Evolutionary conservation across 169 alveolate species (phyloP).

Genomic region (Plasmodium yoelii): DNA sequence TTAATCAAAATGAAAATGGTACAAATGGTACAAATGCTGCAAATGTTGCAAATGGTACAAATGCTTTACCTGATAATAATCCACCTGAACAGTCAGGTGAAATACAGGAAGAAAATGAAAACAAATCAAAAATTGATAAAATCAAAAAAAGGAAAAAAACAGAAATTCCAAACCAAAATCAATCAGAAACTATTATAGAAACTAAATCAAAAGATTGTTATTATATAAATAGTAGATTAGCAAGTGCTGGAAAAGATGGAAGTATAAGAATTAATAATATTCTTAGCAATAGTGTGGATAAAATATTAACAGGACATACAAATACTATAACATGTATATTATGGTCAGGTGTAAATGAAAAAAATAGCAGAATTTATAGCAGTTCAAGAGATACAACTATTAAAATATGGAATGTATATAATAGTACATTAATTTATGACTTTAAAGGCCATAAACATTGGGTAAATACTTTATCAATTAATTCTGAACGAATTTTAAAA

Average conservation of each 20-base stretch:
- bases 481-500: slow-evolving; percentile 93
- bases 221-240: slow-evolving; percentile 55
- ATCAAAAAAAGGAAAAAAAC: background rate
- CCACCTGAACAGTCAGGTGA: background rate
- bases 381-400: slow-evolving; percentile 96
- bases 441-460: slow-evolving; percentile 98
- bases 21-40: background rate
- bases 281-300: slow-evolving; percentile 83
- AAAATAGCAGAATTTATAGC: slow-evolving; percentile 86
- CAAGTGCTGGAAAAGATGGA: slow-evolving; percentile 90
- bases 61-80: background rate
- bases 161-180: background rate
- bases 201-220: background rate
- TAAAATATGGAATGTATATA: slow-evolving; percentile 92
- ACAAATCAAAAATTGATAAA: background rate
- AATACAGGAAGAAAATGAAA: background rate
- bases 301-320: slow-evolving; percentile 92
- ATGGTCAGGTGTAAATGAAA: slow-evolving; percentile 93
- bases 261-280: slow-evolving; percentile 94
- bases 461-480: slow-evolving; percentile 97
- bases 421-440: slow-evolving; percentile 83
- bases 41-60: background rate
- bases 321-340: slow-evolving; percentile 93
- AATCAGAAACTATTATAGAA: background rate
- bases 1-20: background rate